Base-by-base conservation (phyloP, 2,329 filamentous ascomycete species). In the Phyllosticta citriasiana region DNA sequence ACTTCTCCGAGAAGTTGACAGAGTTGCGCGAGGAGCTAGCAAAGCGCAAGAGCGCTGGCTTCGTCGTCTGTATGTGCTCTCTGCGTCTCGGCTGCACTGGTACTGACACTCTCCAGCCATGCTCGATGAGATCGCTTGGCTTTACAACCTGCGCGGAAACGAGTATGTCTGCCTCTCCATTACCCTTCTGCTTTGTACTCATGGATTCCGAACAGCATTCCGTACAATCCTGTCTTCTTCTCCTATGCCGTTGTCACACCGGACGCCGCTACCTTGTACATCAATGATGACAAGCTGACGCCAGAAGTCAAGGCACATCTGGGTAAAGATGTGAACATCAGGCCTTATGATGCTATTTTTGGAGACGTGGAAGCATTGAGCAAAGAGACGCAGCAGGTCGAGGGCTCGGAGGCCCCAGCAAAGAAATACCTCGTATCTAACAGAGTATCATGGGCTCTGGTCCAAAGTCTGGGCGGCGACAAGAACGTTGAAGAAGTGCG, bases 181-280 rank as follows among this genome's bases (percentile, higher is more conserved):
- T 10, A 9, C 53, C 55, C 19, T 27, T 60, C 12, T 19, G 3
- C 3, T 33, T n/a, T 8, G 9, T 24, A 30, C 57, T 58, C 12
- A 61, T 66, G 69, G 53, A 69, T 60, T 22, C 16, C 16, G 14
- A 26, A 50, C 66, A 84, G 81, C 72, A 97, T 99, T 66, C 90
- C 91, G 0, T 99, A 94, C 78, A 99, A 99, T 71, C 94, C 94
- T 0, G 94, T 99, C 57, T 97, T 99, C 79, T 97, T 97, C 76
- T 94, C 93, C 16, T 99, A 97, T 70, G 93, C 93, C 53, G 83
- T 94, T 52, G 79, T 99, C 64, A 97, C 94, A 2, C 84, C 86
- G 1, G 86, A 73, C 1, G 79, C 84, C 1, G 89, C 88, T 25
- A 91, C 86, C 1, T 81, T 99, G 4, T 99, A 97, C 70, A 79